Percentiles rank a stretch among this genome's conserved stretches.
Conservation (phyloP, 2,329 filamentous ascomycete genomes). For the Ophiostoma novo-ulmi region DNA sequence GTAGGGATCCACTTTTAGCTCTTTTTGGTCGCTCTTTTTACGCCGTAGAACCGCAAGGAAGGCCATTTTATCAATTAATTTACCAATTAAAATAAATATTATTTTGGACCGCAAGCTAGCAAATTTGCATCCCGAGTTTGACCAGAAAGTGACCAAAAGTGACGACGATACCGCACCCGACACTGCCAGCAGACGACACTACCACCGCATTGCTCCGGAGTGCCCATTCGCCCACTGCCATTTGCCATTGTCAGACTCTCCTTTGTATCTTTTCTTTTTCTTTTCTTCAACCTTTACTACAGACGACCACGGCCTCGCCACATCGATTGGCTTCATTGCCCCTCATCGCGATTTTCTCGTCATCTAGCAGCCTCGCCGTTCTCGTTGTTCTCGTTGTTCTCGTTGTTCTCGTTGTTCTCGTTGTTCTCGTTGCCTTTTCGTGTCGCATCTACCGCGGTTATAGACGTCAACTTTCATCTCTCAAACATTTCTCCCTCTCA, state of each 20-base stretch:
- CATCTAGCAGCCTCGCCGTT: background rate
- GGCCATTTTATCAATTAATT: constrained; percentile 17
- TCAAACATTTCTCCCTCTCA: background rate
- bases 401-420: too few relatives aligned
- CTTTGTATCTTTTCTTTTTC: background rate
- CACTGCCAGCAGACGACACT: constrained; percentile 11
- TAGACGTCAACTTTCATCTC: background rate
- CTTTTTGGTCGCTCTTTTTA: background rate
- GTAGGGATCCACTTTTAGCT: background rate
- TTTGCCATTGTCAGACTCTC: background rate
- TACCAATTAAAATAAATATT: background rate
- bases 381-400: too few relatives aligned
- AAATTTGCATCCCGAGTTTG: constrained; percentile 19
- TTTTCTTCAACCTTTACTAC: background rate
- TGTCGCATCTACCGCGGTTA: too few relatives aligned
- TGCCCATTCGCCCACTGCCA: background rate
- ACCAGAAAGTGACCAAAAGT: background rate
- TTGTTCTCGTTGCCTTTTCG: too few relatives aligned
- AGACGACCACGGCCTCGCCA: too few relatives aligned
- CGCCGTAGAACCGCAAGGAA: background rate
- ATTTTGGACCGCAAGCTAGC: constrained; percentile 12
- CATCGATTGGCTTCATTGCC: background rate
- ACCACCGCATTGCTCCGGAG: background rate
- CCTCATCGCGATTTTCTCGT: background rate
- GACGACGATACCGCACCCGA: constrained; percentile 9